Base-by-base conservation (phyloP, 2,329 filamentous ascomycete species). In the Epichloe scottii region DNA sequence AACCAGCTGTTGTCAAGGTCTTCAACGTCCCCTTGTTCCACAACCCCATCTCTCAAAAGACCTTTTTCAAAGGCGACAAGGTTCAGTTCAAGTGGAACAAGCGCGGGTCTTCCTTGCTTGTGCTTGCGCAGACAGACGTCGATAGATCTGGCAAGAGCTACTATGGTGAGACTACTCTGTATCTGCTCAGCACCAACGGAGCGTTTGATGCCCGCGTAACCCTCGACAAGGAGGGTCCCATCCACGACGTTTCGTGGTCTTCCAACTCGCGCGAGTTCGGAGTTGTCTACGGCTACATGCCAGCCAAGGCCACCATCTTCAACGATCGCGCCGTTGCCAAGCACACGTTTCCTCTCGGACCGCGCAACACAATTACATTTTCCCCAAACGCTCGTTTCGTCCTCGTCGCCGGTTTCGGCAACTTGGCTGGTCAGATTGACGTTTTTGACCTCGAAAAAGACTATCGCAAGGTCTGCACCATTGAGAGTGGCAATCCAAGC, bases 141-240 rank as follows among this genome's bases (percentile, higher is more conserved):
- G 93, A 98, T 71, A 94, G 93, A 73, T 89, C 89, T 53, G 94
- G 94, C 70, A 97, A 97, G 81, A 96, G 89, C 71, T 98, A 98
- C 74, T 98, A 98, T 61, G 93, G 93, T 64, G 93, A 98, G 74
- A 97, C 93, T 10, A 97, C 88, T 57, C 82, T 98, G 64, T 97
- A 97, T 71, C 79, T 98, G 59, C 79, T 98, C 56, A 95, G 88
- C 68, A 86, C 89, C 56, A 94, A 86, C 63, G 91, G 90, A 56
- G 82, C 84, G 46, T 94, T 97, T 62, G 93, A 98, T 68, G 93
- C 91, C 53, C 84, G 93, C 60, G 84, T 98, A 59, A 81, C 86
- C 56, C 76, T 96, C 48, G 93, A 98, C 70, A 97, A 97, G 73
- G 91, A 97, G 66, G 93, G 93, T 0, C 93, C 93, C 5, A 96